These are phyloP conservation scores for Penicillium samsonianum DNA, from an alignment of 495 filamentous ascomycete species.

Conservation along the genomic window DNA sequence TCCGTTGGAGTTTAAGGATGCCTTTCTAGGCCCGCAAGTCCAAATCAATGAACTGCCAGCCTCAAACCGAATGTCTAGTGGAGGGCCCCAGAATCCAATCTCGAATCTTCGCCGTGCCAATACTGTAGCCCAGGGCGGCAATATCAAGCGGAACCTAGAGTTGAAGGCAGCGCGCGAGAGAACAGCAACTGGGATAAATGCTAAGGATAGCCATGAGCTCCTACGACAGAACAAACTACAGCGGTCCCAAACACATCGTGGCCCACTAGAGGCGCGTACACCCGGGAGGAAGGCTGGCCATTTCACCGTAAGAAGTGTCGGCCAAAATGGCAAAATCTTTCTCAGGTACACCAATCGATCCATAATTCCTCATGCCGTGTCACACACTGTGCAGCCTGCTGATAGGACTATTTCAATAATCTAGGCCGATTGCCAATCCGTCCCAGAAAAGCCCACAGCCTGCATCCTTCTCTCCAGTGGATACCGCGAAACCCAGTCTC, in stretches of 20 bases:
- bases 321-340: constrained; percentile 91
- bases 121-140: constrained; percentile 43
- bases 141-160: constrained; percentile 36
- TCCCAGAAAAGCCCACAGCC: constrained; percentile 36
- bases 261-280: constrained; percentile 35
- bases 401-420: constrained; percentile 18
- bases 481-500: constrained; percentile 40
- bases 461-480: constrained; percentile 31
- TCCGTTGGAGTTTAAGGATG: constrained; percentile 19
- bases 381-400: constrained; percentile 23
- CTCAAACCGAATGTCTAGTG: constrained; percentile 19
- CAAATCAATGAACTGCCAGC: constrained; percentile 25
- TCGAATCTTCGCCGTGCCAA: constrained; percentile 43
- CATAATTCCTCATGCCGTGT: constrained; percentile 25
- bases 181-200: constrained; percentile 40
- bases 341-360: constrained; percentile 67
- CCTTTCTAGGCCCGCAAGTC: constrained; percentile 19
- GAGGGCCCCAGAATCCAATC: constrained; percentile 26
- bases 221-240: constrained; percentile 46
- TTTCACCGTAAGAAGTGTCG: constrained; percentile 93
- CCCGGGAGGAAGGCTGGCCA: constrained; percentile 62
- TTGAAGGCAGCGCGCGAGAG: constrained; percentile 34
- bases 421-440: constrained; percentile 52
- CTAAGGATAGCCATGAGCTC: constrained; percentile 51
- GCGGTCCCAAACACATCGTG: constrained; percentile 36